phyloP scores from a whole-genome alignment of 23 red algal species.

The Chondrus crispus region DNA sequence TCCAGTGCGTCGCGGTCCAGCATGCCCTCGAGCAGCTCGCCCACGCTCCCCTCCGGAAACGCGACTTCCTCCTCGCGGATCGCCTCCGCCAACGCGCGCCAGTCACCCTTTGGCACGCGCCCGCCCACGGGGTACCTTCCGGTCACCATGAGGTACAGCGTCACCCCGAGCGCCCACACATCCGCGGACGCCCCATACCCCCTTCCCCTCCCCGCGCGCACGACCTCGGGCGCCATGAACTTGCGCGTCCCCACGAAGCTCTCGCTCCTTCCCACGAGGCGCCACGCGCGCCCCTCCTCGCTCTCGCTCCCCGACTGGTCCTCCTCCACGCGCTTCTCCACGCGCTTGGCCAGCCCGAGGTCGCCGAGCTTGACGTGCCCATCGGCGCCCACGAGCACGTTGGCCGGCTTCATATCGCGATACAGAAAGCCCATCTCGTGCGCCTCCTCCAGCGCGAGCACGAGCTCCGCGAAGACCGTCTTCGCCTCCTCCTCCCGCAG shows the following conservation, averaged over 20 bases:
- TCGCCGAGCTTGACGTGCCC: conserved; percentile 77
- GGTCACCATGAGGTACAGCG: conserved; percentile 56
- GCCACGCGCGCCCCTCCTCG: background rate
- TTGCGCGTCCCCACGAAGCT: conserved; percentile 45
- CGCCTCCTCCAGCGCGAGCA: conserved; percentile 57
- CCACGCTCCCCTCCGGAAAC: background rate
- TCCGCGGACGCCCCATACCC: conserved; percentile 45
- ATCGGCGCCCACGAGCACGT: conserved; percentile 57
- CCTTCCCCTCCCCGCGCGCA: background rate
- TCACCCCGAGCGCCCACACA: conserved; percentile 72
- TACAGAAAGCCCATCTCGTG: conserved; percentile 63
- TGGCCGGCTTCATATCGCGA: conserved; percentile 84
- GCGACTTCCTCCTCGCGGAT: conserved; percentile 39
- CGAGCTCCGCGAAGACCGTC: conserved; percentile 55
- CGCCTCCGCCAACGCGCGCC: conserved; percentile 13
- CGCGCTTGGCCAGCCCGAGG: conserved; percentile 63
- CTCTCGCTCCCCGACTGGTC: background rate
- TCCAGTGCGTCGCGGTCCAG: background rate
- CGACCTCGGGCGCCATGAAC: conserved; percentile 71
- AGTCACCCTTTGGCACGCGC: background rate
- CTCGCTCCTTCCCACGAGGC: background rate
- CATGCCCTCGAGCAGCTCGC: conserved; percentile 4
- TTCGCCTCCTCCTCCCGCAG: conserved; percentile 29
- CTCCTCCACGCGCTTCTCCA: background rate
- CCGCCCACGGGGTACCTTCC: conserved; percentile 56